Conservation (phyloP, 176 grass and related monocot genomes). For the Oryza brachyantha region DNA sequence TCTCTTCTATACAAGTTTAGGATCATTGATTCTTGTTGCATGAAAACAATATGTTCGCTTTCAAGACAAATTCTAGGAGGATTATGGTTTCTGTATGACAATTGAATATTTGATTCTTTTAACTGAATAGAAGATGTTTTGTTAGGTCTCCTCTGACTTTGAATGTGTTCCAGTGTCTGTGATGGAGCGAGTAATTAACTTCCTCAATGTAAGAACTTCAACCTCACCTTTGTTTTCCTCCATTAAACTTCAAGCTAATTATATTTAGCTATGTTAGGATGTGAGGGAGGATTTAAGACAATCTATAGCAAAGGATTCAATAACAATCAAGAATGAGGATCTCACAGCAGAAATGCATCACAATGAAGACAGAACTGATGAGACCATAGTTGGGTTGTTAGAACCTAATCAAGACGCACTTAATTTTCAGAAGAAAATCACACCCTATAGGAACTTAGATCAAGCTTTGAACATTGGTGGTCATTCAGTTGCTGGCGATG, state of each 20-base stretch:
- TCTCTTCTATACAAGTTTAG: slow-evolving; percentile 7
- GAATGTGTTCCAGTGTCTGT: slow-evolving; percentile 89
- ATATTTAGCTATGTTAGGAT: slow-evolving; percentile 52
- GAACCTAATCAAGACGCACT: slow-evolving; percentile 40
- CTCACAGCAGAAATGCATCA: slow-evolving; percentile 27
- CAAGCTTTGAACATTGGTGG: not conserved
- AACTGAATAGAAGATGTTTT: slow-evolving; percentile 11
- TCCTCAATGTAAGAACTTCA: slow-evolving; percentile 79
- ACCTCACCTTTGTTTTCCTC: slow-evolving; percentile 16
- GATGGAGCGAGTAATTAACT: slow-evolving; percentile 75
- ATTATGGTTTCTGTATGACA: not conserved
- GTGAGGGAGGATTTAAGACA: slow-evolving; percentile 82
- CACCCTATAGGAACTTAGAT: slow-evolving; percentile 28
- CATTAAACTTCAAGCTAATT: slow-evolving; percentile 16
- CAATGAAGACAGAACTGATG: slow-evolving; percentile 7
- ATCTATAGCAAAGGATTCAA: slow-evolving; percentile 65
- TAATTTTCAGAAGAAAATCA: slow-evolving; percentile 95
- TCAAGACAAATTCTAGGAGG: not conserved
- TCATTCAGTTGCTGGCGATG: slow-evolving; percentile 20
- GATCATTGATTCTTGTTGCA: not conserved
- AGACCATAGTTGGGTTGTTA: slow-evolving; percentile 14
- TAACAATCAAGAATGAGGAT: slow-evolving; percentile 69
- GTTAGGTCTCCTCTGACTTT: slow-evolving; percentile 68
- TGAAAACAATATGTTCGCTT: not conserved
- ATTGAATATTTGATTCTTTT: slow-evolving; percentile 9